phyloP scores from a whole-genome alignment of 805 yeast species.

The Saccharomycopsis javanensis region DNA sequence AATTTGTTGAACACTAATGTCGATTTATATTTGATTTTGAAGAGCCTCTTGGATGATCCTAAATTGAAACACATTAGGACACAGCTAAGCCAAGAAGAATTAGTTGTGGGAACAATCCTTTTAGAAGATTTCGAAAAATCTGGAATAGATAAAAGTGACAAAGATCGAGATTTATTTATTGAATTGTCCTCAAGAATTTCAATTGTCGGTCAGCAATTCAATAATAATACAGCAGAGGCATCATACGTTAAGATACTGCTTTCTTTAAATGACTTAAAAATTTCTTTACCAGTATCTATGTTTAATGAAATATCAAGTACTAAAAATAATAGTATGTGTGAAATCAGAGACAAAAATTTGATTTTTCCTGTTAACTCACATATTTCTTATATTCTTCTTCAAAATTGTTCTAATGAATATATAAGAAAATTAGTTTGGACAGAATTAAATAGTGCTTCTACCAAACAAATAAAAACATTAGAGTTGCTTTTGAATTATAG shows the following conservation, averaged over 20 bases:
- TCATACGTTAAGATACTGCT: constrained; percentile 25
- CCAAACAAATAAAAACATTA: constrained; percentile 50
- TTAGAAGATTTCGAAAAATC: constrained; percentile 82
- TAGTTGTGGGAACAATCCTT: constrained; percentile 70
- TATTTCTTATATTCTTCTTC: constrained; percentile 54
- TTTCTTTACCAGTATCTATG: constrained; percentile 18
- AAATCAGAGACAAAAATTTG: constrained; percentile 30
- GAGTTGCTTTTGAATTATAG: constrained; percentile 54
- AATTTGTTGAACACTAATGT: constrained; percentile 80
- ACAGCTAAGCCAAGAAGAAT: constrained; percentile 59
- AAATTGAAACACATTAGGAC: constrained; percentile 25
- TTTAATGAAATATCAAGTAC: constrained; percentile 7
- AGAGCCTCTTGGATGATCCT: constrained; percentile 38
- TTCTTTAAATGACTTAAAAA: constrained; percentile 24
- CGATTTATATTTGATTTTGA: constrained; percentile 52
- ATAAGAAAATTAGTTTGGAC: constrained; percentile 67
- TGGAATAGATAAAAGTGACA: constrained; percentile 70
- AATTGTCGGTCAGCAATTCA: constrained; percentile 68
- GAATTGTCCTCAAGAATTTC: constrained; percentile 73
- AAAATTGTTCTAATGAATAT: constrained; percentile 43
- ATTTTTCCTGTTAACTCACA: constrained; percentile 53
- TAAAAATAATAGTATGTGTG: neutral
- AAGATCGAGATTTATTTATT: constrained; percentile 60
- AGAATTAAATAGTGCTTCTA: constrained; percentile 55
- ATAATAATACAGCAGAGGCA: constrained; percentile 35